A percentile compares a stretch with the other conserved stretches of the same genome.
Evolutionary conservation across 495 filamentous ascomycete species (phyloP).

Genomic region (Cladorrhinum samala): DNA sequence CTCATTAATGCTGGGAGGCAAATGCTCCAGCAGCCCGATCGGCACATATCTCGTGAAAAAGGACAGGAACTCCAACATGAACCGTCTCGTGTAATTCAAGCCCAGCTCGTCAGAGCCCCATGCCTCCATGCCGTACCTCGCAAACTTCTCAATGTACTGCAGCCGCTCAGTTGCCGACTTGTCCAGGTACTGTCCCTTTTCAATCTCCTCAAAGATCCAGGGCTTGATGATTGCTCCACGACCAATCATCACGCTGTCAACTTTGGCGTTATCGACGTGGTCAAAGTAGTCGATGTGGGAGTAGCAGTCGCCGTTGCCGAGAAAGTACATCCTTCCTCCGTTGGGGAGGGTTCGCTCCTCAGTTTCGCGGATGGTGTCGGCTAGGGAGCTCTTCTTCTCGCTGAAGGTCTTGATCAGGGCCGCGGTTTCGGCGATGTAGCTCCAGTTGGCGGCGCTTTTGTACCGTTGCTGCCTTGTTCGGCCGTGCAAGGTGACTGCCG

Average conservation of each 20-base stretch:
- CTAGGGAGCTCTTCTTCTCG: slow-evolving; percentile 50
- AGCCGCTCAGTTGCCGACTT: slow-evolving; percentile 86
- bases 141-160: slow-evolving; percentile 79
- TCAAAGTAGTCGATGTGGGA: slow-evolving; percentile 82
- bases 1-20: slow-evolving; percentile 83
- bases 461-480: slow-evolving; percentile 92
- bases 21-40: slow-evolving; percentile 75
- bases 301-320: slow-evolving; percentile 95
- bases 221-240: slow-evolving; percentile 92
- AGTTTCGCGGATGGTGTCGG: slow-evolving; percentile 71
- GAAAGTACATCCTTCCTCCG: slow-evolving; percentile 69
- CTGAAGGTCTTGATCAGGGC: slow-evolving; percentile 76
- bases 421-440: slow-evolving; percentile 84
- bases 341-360: slow-evolving; percentile 59
- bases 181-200: slow-evolving; percentile 85
- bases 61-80: slow-evolving; percentile 91
- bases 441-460: slow-evolving; percentile 82
- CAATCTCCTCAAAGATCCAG: slow-evolving; percentile 97
- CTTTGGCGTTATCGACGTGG: slow-evolving; percentile 67
- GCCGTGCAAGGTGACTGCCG: slow-evolving; percentile 90
- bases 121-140: slow-evolving; percentile 78
- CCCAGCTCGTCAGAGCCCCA: slow-evolving; percentile 96
- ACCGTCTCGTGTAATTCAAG: slow-evolving; percentile 78
- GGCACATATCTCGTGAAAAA: slow-evolving; percentile 89
- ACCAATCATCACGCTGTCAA: slow-evolving; percentile 87